phyloP scores from a whole-genome alignment of 202 grass and related monocot genomes.

The Hordeum pubiflorum region DNA sequence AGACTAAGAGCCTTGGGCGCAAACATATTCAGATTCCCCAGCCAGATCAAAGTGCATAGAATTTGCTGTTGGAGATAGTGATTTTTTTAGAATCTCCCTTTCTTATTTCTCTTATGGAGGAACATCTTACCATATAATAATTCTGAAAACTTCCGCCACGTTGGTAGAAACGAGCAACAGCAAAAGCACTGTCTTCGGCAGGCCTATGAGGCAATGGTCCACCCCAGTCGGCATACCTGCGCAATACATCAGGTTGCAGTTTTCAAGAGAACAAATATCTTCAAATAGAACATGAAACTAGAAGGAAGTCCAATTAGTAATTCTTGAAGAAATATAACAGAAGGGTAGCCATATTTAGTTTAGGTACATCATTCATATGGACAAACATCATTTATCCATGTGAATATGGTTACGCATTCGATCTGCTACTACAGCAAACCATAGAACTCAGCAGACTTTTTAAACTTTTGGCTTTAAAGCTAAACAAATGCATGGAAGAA shows the following conservation, averaged over 20 bases:
- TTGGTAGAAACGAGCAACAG: slow-evolving; percentile 96
- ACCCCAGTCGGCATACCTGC: slow-evolving; percentile 81
- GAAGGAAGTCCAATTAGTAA: slow-evolving; percentile 1
- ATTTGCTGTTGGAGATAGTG: neutral
- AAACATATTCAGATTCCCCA: neutral
- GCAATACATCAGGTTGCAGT: neutral
- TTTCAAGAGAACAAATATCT: neutral
- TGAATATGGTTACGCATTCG: neutral
- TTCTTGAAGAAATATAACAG: slow-evolving; percentile 6
- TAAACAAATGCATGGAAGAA: neutral
- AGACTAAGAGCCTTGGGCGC: neutral
- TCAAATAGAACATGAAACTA: slow-evolving; percentile 16
- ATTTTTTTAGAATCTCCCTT: neutral
- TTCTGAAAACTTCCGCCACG: slow-evolving; percentile 91
- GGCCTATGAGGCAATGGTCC: slow-evolving; percentile 75
- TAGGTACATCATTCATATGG: neutral
- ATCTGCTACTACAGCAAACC: neutral
- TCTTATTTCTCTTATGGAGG: slow-evolving; percentile 5
- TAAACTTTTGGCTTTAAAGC: neutral
- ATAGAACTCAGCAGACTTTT: neutral
- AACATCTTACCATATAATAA: slow-evolving; percentile 90
- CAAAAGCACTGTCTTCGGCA: slow-evolving; percentile 84
- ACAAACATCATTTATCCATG: neutral
- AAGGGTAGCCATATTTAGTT: neutral
- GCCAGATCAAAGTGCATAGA: neutral